phyloP scores from a whole-genome alignment of 164 flowering plant species.

The Liquidambar formosana region DNA sequence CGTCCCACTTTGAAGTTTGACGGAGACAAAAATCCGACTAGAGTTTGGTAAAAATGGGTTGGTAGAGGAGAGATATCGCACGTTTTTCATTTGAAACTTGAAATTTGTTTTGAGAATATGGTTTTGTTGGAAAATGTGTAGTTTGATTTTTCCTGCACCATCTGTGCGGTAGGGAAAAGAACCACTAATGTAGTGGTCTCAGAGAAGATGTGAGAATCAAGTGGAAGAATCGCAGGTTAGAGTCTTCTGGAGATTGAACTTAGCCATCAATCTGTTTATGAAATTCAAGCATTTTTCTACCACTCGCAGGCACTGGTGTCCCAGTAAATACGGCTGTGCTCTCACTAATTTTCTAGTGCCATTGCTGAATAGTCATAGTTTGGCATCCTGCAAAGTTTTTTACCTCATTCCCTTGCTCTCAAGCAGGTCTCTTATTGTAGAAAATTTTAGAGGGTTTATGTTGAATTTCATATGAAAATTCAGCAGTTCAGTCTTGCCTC shows the following conservation, averaged over 20 bases:
- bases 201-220: neutral
- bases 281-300: neutral
- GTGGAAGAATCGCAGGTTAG: neutral
- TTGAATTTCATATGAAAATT: too few relatives aligned
- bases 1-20: too few relatives aligned
- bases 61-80: neutral
- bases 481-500: too few relatives aligned
- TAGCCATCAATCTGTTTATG: too few relatives aligned
- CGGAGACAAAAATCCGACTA: neutral
- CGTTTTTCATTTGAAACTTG: neutral
- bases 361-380: too few relatives aligned
- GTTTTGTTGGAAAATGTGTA: neutral
- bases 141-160: neutral
- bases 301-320: neutral
- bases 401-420: too few relatives aligned
- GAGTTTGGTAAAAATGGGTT: neutral
- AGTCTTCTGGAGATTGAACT: neutral
- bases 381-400: too few relatives aligned
- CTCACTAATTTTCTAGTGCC: too few relatives aligned
- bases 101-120: neutral
- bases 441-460: too few relatives aligned
- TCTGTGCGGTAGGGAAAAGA: neutral
- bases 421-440: too few relatives aligned
- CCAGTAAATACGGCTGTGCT: too few relatives aligned
- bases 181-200: too few relatives aligned